Conservation (phyloP, 176 grass and related monocot genomes). For the Poa annua region DNA sequence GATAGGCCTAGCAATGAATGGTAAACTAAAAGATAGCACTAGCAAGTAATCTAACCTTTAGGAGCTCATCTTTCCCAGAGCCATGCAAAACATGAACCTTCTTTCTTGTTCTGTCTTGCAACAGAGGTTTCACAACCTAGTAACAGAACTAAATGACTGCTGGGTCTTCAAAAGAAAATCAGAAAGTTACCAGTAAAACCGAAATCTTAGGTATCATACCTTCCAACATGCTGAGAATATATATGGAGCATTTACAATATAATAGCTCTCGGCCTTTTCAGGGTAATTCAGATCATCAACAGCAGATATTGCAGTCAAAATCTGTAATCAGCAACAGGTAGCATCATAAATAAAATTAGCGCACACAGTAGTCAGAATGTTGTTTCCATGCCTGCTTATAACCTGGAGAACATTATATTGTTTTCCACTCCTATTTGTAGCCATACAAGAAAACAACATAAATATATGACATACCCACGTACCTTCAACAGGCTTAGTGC, state of each 20-base stretch:
- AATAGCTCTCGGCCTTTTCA: slow-evolving; percentile 87
- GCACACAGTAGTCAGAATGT: background rate
- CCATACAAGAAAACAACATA: background rate
- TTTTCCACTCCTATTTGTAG: background rate
- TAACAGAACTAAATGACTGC: slow-evolving; percentile 24
- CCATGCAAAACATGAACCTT: slow-evolving; percentile 79
- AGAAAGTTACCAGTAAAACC: background rate
- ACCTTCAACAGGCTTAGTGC: slow-evolving; percentile 89
- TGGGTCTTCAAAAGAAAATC: background rate
- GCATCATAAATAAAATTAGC: slow-evolving; percentile 8
- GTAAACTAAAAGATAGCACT: background rate
- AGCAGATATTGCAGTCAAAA: slow-evolving; percentile 86
- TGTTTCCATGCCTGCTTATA: background rate
- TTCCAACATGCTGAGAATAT: slow-evolving; percentile 98
- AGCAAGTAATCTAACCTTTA: slow-evolving; percentile 62
- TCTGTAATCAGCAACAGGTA: slow-evolving; percentile 46
- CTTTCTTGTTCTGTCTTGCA: slow-evolving; percentile 94
- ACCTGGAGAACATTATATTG: slow-evolving; percentile 6
- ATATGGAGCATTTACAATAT: slow-evolving; percentile 93
- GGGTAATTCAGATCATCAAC: slow-evolving; percentile 96
- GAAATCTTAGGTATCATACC: slow-evolving; percentile 43
- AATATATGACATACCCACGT: slow-evolving; percentile 15
- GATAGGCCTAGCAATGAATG: background rate
- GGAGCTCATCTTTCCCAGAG: slow-evolving; percentile 75
- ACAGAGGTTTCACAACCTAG: slow-evolving; percentile 93